Evolutionary conservation across 1,284 basidiomycete genomes (phyloP).

Genomic region (Cryptococcus amylolentus): DNA sequence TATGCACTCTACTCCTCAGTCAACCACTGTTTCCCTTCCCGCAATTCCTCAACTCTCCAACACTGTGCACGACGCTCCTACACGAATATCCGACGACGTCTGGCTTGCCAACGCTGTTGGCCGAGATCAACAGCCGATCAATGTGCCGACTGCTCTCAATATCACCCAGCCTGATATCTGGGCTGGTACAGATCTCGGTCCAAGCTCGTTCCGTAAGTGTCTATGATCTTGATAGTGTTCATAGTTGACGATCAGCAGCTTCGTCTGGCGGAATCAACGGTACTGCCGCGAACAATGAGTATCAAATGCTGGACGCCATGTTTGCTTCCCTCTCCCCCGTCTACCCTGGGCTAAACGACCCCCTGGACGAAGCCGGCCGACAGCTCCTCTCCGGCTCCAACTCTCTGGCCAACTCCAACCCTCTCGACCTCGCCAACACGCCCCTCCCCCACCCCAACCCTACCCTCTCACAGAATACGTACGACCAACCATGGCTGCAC

Average conservation of each 20-base stretch:
- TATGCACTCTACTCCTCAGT: conserved; percentile 3
- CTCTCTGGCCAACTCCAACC: neutral
- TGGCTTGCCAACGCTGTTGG: conserved; percentile 22
- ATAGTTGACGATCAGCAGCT: neutral
- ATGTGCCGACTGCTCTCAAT: neutral
- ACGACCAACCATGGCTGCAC: conserved; percentile 15
- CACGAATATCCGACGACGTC: conserved; percentile 21
- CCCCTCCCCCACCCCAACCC: conserved; percentile 1
- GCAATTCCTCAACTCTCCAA: neutral
- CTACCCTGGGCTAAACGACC: conserved; percentile 19
- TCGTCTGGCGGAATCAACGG: conserved; percentile 3
- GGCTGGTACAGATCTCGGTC: neutral
- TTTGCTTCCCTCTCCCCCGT: conserved; percentile 40
- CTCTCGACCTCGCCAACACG: conserved; percentile 2
- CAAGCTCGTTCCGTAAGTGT: neutral
- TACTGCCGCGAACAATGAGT: conserved; percentile 26
- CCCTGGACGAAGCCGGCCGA: conserved; percentile 16
- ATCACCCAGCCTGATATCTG: neutral
- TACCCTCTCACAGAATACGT: neutral
- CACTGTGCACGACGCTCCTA: conserved; percentile 3
- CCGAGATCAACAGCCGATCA: neutral
- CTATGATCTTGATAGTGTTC: neutral
- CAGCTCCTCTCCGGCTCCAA: conserved; percentile 5
- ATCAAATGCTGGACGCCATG: conserved; percentile 46
- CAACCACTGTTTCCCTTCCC: neutral